Conservation (phyloP, 2,329 filamentous ascomycete species). For the Ustulina deusta region DNA sequence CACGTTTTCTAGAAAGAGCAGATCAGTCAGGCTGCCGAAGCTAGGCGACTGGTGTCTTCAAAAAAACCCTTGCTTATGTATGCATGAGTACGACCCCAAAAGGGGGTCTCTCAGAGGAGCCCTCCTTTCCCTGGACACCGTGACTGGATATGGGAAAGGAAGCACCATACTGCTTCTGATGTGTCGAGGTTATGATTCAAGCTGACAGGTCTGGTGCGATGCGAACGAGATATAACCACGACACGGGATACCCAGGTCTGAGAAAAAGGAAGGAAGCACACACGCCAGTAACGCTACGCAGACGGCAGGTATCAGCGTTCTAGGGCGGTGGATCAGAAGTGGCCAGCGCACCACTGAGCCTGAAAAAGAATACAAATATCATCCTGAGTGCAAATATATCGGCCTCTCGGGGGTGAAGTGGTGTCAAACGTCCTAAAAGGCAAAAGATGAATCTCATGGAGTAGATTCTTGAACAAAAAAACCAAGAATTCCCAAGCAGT, state of each 20-base stretch:
- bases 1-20: background rate
- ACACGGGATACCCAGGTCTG: background rate
- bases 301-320: background rate
- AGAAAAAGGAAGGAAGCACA: constrained; percentile 5
- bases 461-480: background rate
- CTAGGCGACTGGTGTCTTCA: constrained; percentile 11
- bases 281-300: constrained; percentile 1
- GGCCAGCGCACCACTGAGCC: background rate
- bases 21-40: constrained; percentile 20
- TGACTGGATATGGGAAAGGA: constrained; percentile 1
- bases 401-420: too few relatives aligned
- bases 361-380: background rate
- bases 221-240: background rate
- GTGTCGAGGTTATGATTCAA: background rate
- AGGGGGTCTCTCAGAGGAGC: background rate
- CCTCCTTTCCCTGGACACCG: background rate
- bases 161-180: constrained; percentile 1
- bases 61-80: constrained; percentile 11
- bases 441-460: background rate
- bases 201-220: background rate
- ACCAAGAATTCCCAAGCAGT: background rate
- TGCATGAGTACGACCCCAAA: constrained; percentile 7
- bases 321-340: background rate
- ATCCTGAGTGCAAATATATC: background rate
- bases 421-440: background rate